Evolutionary conservation across 345 rosid species (phyloP), one percentile per base, ranked within the genome.

Genomic region (Eucalyptus curtisii): DNA sequence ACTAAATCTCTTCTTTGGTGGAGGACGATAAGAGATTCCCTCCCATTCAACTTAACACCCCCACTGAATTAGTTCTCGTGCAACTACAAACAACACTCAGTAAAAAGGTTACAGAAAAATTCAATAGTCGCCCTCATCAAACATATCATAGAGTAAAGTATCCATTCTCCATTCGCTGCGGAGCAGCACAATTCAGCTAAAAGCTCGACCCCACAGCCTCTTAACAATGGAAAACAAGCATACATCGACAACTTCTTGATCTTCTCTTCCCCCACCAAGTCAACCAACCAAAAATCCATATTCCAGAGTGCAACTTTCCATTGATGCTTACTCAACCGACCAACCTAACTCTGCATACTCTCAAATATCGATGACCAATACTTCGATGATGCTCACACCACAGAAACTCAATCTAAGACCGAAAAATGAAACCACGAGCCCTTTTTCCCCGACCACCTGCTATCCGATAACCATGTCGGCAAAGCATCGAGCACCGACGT

Each of bases 351-450:
- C 59, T 24, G 27, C 25, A 48, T 0, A 86, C 57, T 33, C 16
- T 33, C 16, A 40, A 52, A 40, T 31, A 86, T 66, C 5, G 1
- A 53, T 86, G 64, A 50, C 17, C 64, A 40, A 33, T 44, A 33
- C 57, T n/a, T 13, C 4, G 17, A 42, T 1, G 9, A 86, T 33
- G 4, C 66, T 3, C 17, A 12, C 59, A 49, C 47, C 11, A 27
- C 87, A 22, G 30, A 3, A 76, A 76, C 47, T 76, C 47, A 40
- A 76, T 11, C 9, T 76, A 40, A 0, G 27, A 76, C 14, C 2
- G 3, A 20, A 40, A 76, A 76, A 40, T 10, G 84, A 76, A 76
- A 22, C 8, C 1, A 11, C 0, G 0, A 76, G 1, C 47, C 30
- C 42, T 76, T 76, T 76, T 40, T 40, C 30, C 1, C 47, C 45